Evolutionary conservation across 805 yeast genomes (phyloP).

Genomic region (Lipomyces yamadae): DNA sequence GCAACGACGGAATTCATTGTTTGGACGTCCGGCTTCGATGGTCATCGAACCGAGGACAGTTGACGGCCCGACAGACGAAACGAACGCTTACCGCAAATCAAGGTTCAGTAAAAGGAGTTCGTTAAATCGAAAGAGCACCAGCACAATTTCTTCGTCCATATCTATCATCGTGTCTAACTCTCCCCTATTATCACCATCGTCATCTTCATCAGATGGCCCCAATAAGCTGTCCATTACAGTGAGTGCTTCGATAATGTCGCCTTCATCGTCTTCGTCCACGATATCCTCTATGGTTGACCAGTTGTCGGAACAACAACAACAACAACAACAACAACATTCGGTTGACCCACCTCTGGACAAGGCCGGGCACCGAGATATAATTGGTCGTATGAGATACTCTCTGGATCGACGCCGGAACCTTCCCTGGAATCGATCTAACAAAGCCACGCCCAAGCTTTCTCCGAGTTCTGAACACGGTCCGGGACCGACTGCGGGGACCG

Average conservation of each 20-base stretch:
- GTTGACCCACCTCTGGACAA: not conserved
- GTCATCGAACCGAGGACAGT: constrained; percentile 18
- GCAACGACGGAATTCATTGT: constrained; percentile 24
- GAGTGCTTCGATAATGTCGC: not conserved
- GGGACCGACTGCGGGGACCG: not conserved
- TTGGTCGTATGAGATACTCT: constrained; percentile 20
- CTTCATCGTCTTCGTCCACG: constrained; percentile 3
- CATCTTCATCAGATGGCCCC: not conserved
- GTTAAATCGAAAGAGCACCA: not conserved
- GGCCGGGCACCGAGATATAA: constrained; percentile 8
- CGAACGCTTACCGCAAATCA: not conserved
- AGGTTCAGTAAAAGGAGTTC: not conserved
- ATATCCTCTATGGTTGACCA: not conserved
- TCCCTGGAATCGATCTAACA: constrained; percentile 17
- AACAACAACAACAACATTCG: not conserved
- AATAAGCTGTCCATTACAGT: not conserved
- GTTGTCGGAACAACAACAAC: not conserved
- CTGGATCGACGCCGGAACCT: constrained; percentile 26
- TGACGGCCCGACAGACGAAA: constrained; percentile 6
- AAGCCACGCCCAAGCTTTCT: not conserved
- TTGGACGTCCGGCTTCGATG: constrained; percentile 31
- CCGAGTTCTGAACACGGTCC: not conserved
- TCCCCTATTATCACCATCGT: not conserved
- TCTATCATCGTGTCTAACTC: not conserved
- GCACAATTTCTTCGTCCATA: not conserved